Evolutionary conservation across 768 basidiomycete genomes (phyloP).

Genomic region (Lentinula edodes): DNA sequence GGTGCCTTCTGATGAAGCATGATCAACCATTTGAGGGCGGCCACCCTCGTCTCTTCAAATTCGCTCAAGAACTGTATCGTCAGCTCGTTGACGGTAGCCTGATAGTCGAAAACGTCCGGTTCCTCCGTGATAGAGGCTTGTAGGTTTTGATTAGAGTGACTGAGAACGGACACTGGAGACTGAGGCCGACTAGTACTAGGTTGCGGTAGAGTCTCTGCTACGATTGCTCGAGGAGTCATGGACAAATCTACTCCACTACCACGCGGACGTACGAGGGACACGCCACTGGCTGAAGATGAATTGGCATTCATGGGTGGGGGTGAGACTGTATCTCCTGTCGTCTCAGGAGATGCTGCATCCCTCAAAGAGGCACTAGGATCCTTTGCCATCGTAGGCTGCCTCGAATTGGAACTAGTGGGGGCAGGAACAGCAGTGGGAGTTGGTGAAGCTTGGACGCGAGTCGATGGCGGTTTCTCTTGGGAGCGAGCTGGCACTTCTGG

Average conservation of each 20-base stretch:
- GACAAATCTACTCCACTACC: conserved; percentile 31
- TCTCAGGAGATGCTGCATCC: conserved; percentile 47
- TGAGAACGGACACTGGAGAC: conserved; percentile 51
- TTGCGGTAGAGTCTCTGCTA: conserved; percentile 16
- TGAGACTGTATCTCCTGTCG: conserved; percentile 19
- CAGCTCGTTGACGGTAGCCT: conserved; percentile 85
- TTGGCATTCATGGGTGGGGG: not conserved
- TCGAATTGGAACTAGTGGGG: conserved; percentile 33
- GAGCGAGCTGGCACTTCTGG: conserved; percentile 36
- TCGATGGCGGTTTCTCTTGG: conserved; percentile 24
- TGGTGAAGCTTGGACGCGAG: conserved; percentile 49
- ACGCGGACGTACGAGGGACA: conserved; percentile 12
- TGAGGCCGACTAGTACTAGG: conserved; percentile 57
- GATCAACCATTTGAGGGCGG: conserved; percentile 94
- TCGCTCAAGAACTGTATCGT: conserved; percentile 94
- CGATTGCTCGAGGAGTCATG: conserved; percentile 28
- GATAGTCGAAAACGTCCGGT: conserved; percentile 82
- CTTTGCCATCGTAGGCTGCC: conserved; percentile 38
- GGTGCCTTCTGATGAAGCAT: conserved; percentile 99
- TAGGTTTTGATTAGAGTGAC: conserved; percentile 28
- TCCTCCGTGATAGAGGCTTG: conserved; percentile 37
- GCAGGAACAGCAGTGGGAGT: conserved; percentile 33
- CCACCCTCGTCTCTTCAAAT: conserved; percentile 93
- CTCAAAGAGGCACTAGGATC: conserved; percentile 26
- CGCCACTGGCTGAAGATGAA: not conserved